Conservation (phyloP, 2,329 filamentous ascomycete species). For the Periconia sp. region DNA sequence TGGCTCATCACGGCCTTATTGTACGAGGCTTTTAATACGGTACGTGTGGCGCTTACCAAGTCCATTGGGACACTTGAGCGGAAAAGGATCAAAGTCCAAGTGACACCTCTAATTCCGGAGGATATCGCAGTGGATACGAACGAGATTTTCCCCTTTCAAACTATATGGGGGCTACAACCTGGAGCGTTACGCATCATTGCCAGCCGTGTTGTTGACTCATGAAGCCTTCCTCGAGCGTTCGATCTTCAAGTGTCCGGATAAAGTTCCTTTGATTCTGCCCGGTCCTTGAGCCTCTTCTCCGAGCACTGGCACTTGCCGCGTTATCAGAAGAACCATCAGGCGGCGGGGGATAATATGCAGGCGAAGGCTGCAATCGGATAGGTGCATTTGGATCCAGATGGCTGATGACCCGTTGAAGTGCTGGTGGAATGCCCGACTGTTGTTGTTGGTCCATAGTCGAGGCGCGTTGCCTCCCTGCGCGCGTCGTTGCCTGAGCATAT, state of each 20-base stretch:
- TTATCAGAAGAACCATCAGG: conserved; percentile 76
- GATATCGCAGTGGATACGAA: neutral
- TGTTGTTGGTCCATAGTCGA: conserved; percentile 96
- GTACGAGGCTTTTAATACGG: conserved; percentile 4
- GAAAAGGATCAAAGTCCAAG: conserved; percentile 1
- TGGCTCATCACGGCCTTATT: conserved; percentile 4
- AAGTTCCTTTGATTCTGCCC: conserved; percentile 71
- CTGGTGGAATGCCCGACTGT: conserved; percentile 86
- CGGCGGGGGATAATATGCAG: conserved; percentile 94
- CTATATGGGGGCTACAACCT: neutral
- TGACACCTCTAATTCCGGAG: neutral
- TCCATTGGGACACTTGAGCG: conserved; percentile 2
- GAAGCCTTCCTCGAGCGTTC: conserved; percentile 90
- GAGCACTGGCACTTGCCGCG: conserved; percentile 60
- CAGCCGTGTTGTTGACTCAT: conserved; percentile 71
- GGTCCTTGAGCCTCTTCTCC: conserved; percentile 74
- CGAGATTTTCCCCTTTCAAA: neutral
- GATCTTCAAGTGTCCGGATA: conserved; percentile 90
- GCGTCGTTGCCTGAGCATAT: conserved; percentile 73
- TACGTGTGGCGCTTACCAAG: conserved; percentile 8
- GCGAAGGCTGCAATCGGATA: conserved; percentile 90
- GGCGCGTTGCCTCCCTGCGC: conserved; percentile 81
- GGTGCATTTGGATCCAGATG: conserved; percentile 94
- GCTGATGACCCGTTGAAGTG: conserved; percentile 92
- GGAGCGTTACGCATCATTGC: conserved; percentile 50